phyloP scores from a whole-genome alignment of 2,329 filamentous ascomycete genomes.

The Aschersonia sp. region DNA sequence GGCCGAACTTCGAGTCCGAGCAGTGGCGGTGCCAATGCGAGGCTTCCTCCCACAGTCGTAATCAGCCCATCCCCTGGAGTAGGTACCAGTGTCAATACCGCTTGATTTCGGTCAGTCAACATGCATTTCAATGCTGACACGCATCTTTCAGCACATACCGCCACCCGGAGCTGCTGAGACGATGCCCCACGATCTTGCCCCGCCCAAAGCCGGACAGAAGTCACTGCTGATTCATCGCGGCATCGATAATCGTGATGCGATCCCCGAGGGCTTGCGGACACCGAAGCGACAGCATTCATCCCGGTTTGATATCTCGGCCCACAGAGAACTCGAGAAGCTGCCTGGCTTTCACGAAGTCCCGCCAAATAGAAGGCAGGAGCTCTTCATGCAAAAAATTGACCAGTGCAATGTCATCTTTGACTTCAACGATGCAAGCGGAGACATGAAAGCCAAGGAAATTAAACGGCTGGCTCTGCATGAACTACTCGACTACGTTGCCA shows the following conservation, averaged over 20 bases:
- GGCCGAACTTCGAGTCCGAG: constrained; percentile 21
- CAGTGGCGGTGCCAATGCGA: constrained; percentile 16
- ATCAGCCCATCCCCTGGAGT: constrained; percentile 91
- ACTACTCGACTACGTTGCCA: constrained; percentile 92
- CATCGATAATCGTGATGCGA: constrained; percentile 80
- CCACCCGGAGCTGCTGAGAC: constrained; percentile 90
- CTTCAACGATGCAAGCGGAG: constrained; percentile 94
- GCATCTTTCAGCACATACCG: constrained; percentile 54
- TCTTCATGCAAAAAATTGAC: constrained; percentile 99
- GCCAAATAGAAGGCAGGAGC: constrained; percentile 82
- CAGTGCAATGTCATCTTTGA: constrained; percentile 99
- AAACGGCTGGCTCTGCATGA: constrained; percentile 93
- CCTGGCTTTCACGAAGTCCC: constrained; percentile 97
- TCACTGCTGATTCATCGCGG: constrained; percentile 70
- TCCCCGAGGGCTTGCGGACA: constrained; percentile 86
- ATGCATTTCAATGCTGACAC: not conserved
- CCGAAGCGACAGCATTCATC: constrained; percentile 96
- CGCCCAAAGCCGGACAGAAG: constrained; percentile 83
- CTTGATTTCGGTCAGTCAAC: no score
- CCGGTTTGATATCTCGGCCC: constrained; percentile 92
- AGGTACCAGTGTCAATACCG: constrained; percentile 20
- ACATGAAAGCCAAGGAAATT: constrained; percentile 99
- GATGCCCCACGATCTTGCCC: constrained; percentile 93
- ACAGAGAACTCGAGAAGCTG: constrained; percentile 91
- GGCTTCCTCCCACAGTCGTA: constrained; percentile 71